Conservation (phyloP, 2,329 filamentous ascomycete genomes). For the Cercospora sp. region DNA sequence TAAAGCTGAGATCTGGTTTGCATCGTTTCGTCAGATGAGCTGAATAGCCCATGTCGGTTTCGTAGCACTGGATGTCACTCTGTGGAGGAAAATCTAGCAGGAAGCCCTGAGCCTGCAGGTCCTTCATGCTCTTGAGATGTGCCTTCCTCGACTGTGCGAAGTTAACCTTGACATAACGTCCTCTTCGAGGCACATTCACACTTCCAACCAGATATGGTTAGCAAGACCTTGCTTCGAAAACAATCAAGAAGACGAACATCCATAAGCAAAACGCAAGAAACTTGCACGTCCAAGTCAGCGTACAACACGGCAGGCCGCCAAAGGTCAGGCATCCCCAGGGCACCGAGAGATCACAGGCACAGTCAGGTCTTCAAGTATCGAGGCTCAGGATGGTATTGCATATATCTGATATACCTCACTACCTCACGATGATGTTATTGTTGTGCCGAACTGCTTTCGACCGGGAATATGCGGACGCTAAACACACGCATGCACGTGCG, state of each 20-base stretch:
- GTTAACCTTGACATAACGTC: background rate
- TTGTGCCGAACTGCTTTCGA: background rate
- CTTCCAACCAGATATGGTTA: background rate
- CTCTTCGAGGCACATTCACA: background rate
- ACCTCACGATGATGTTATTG: background rate
- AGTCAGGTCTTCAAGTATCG: background rate
- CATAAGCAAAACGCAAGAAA: background rate
- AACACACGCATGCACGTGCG: conserved; percentile 6
- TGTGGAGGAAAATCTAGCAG: background rate
- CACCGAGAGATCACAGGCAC: background rate
- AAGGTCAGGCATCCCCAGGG: too few relatives aligned
- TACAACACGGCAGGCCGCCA: background rate
- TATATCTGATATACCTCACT: conserved; percentile 1
- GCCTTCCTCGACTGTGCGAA: background rate
- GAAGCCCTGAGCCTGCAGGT: background rate
- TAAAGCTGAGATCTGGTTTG: background rate
- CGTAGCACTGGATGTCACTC: background rate
- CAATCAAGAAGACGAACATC: background rate
- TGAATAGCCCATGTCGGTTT: background rate
- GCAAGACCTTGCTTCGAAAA: background rate
- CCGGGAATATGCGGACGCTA: conserved; percentile 13
- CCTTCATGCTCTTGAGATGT: background rate
- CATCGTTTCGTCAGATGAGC: background rate
- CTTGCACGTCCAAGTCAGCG: background rate
- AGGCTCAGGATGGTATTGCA: background rate